A percentile compares a stretch with the other conserved stretches of the same genome.
These are phyloP conservation scores for Xylaria longipes DNA, from an alignment of 495 filamentous ascomycete genomes.

Conservation along the genomic window DNA sequence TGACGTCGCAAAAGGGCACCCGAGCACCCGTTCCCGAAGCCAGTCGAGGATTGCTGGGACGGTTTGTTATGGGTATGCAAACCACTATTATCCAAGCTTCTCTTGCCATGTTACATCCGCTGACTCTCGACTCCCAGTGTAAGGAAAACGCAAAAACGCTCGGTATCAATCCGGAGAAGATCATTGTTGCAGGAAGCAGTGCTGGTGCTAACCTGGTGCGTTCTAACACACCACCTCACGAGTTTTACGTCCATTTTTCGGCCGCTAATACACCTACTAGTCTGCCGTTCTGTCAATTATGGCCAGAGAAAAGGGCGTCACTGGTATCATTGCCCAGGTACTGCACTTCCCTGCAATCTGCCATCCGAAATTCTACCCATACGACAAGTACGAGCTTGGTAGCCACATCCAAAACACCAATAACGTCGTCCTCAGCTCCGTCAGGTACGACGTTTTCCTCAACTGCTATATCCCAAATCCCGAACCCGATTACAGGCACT, in stretches of 20 bases:
- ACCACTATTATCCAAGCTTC: not conserved
- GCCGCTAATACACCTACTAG: constrained; percentile 18
- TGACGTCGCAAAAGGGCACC: constrained; percentile 31
- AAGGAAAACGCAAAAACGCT: constrained; percentile 33
- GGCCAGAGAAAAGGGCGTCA: constrained; percentile 30
- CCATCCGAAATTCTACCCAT: constrained; percentile 39
- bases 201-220: constrained; percentile 35
- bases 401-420: constrained; percentile 37
- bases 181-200: constrained; percentile 35
- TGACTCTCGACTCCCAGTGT: constrained; percentile 26
- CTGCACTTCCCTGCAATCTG: constrained; percentile 37
- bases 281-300: constrained; percentile 30
- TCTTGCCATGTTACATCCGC: not conserved
- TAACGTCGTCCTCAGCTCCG: constrained; percentile 32
- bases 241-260: not conserved
- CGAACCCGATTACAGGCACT: constrained; percentile 30
- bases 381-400: constrained; percentile 38
- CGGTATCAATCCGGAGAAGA: constrained; percentile 33
- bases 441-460: constrained; percentile 31
- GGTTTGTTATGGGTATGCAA: constrained; percentile 38
- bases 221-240: not conserved
- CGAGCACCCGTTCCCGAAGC: constrained; percentile 32
- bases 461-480: constrained; percentile 31
- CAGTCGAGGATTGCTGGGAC: constrained; percentile 34
- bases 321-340: constrained; percentile 38